A percentile compares a stretch with the other conserved stretches of the same genome.
These are phyloP conservation scores for Rhododendron molle DNA, from an alignment of 148 eudicot genomes.

Conservation along the genomic window DNA sequence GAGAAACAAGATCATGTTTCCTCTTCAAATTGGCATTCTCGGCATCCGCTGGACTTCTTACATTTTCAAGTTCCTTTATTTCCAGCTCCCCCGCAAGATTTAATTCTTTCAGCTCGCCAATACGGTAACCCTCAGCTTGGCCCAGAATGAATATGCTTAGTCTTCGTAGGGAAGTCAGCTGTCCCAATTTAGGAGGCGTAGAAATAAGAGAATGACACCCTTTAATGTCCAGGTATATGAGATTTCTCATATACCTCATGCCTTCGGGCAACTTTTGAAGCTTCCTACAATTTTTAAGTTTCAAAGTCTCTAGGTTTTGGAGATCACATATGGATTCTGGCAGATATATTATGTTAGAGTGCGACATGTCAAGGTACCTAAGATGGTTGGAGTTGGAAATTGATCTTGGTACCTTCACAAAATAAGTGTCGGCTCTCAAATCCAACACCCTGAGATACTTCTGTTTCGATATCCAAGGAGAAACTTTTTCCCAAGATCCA, in stretches of 20 bases:
- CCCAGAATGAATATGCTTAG: not conserved
- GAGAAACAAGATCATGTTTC: not conserved
- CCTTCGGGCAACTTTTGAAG: not conserved
- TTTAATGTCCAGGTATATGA: not conserved
- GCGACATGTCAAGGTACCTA: not conserved
- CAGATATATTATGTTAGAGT: rapidly evolving
- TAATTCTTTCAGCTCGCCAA: constrained; percentile 5
- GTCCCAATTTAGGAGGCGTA: no score
- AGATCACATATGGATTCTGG: not conserved
- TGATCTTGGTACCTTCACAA: not conserved
- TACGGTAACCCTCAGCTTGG: not conserved
- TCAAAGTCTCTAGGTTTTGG: not conserved
- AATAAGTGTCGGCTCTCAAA: rapidly evolving
- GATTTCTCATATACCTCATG: not conserved
- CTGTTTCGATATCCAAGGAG: not conserved
- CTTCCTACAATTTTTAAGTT: rapidly evolving
- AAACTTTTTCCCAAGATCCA: not conserved
- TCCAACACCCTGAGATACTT: not conserved
- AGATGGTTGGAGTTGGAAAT: not conserved
- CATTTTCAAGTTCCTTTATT: not conserved
- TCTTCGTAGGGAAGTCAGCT: no score
- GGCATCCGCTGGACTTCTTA: not conserved
- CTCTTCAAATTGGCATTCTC: not conserved
- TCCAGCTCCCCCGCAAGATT: not conserved
- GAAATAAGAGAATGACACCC: not conserved